Base-by-base conservation (phyloP, 164 flowering plant genomes). In the Tetracentron sinense region DNA sequence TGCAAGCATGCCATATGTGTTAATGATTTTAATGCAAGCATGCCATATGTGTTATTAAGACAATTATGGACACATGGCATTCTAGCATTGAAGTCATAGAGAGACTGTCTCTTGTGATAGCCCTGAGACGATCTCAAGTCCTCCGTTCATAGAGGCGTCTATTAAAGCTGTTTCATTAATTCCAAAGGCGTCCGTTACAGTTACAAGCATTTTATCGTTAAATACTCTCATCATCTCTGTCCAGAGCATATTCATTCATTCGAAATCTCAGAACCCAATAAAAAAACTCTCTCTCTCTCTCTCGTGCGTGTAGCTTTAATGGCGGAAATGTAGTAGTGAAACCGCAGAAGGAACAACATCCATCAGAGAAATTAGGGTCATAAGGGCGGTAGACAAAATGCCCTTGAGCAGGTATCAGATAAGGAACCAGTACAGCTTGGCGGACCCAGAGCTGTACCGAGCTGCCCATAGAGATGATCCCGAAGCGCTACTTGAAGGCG, bases 381-480 rank as follows among this genome's bases (percentile, higher is more conserved):
- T 25, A 4, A 23, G 28, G 49, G 44, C 42, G 6, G 26, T 23
- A 6, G 63, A n/a, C 27, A 42, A 61, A 74, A 95, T 95, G 99
- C 99, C 99, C 56, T 63, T 95, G 75, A 77, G 72, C 30, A 78
- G 96, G 60, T 90, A 90, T 70, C 82, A 75, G 79, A 75, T 92
- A 66, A 70, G 93, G 77, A 85, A 79, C 54, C 94, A 90, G 85
- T 91, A 80, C 74, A 75, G 87, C 54, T 86, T 89, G 65, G 97
- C 94, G 51, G 97, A 90, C 85, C 94, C 97, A 22, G 94, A 92
- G 74, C 81, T 95, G 27, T 90, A 88, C 74, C 69, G 73, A 66
- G 74, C 87, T 4, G 89, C 96, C 20, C 92, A 95, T 66, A 87
- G 72, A 61, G 94, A 92, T 84, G 99, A 95, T 73, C 97, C 99